phyloP scores from a whole-genome alignment of 2,329 filamentous ascomycete species.

The Beauveria sp. region DNA sequence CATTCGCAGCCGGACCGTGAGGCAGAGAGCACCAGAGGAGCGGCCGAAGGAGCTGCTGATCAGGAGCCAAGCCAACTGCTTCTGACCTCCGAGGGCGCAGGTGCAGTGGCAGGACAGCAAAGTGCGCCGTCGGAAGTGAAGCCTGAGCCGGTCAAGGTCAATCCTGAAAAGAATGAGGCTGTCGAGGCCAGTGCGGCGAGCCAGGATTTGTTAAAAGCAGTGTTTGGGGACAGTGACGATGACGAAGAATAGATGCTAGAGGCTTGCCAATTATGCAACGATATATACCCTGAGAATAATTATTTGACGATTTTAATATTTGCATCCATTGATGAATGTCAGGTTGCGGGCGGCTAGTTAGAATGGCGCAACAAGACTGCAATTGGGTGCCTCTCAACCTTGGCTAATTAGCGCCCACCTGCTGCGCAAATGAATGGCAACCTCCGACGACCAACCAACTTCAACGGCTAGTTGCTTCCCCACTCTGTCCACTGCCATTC shows the following conservation, averaged over 20 bases:
- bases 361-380: background rate
- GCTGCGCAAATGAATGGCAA: background rate
- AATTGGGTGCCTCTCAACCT: background rate
- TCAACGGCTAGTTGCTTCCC: background rate
- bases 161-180: conserved; percentile 61
- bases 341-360: background rate
- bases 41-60: background rate
- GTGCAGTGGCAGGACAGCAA: conserved; percentile 13
- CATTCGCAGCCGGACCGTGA: conserved; percentile 51
- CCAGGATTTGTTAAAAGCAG: conserved; percentile 80
- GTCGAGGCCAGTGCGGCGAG: conserved; percentile 66
- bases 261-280: background rate
- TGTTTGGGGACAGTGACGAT: conserved; percentile 83
- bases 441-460: background rate
- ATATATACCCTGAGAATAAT: conserved; percentile 1
- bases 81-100: background rate
- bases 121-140: conserved; percentile 9
- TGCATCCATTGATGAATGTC: no score
- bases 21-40: conserved; percentile 3
- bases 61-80: conserved; percentile 14
- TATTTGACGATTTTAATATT: no score
- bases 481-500: background rate
- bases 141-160: conserved; percentile 36
- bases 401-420: conserved; percentile 6
- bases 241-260: conserved; percentile 30